A percentile compares a stretch with the other conserved stretches of the same genome.
phyloP scores from a whole-genome alignment of 2,329 filamentous ascomycete genomes.

The Xylariaceae sp. region DNA sequence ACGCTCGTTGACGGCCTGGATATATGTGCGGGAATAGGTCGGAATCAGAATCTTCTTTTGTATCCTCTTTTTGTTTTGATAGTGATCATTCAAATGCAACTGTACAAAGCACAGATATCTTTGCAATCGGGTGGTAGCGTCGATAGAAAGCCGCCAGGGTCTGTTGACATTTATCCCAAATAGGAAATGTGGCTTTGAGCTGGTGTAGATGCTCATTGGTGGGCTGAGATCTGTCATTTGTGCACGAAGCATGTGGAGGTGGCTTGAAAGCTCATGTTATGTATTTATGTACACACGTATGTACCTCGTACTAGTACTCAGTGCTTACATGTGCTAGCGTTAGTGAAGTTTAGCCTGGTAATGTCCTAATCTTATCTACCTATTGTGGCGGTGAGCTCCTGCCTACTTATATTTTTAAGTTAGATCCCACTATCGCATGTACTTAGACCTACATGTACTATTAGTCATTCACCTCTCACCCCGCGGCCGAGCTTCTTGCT shows the following conservation, averaged over 20 bases:
- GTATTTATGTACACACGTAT: no score
- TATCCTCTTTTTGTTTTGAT: background rate
- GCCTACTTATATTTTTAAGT: no score
- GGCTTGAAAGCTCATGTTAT: no score
- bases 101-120: background rate
- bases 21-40: background rate
- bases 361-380: background rate
- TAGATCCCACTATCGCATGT: no score
- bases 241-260: no score
- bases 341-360: no score
- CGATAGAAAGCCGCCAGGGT: background rate
- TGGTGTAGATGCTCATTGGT: no score
- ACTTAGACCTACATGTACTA: no score
- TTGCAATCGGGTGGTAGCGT: background rate
- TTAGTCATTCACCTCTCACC: background rate
- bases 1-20: background rate
- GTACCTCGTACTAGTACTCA: no score
- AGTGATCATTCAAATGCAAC: no score
- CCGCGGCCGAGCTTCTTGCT: background rate
- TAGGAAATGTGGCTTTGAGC: slow-evolving; percentile 23
- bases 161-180: slow-evolving; percentile 47
- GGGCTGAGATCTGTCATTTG: background rate
- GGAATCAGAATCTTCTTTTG: background rate
- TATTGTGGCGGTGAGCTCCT: background rate
- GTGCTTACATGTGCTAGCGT: no score